Percentiles rank a stretch among this genome's conserved stretches.
Conservation (phyloP, 352 stramenopile genomes). For the Paralagenidium karlingii region DNA sequence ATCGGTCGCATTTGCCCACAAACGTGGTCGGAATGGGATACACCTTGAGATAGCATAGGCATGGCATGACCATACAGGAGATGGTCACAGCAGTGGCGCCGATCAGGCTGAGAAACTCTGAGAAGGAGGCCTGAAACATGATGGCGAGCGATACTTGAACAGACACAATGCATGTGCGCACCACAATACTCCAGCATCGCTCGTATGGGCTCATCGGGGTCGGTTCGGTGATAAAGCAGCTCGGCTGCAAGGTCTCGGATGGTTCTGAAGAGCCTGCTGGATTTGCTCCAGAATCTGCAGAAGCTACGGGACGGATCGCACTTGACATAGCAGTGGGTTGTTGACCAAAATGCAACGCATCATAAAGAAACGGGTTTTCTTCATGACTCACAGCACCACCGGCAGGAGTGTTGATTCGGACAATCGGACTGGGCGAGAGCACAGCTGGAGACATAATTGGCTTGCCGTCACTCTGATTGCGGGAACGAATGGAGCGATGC, state of each 20-base stretch:
- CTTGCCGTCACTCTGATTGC: conserved; percentile 18
- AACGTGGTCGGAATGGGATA: conserved; percentile 41
- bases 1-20: conserved; percentile 26
- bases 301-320: neutral
- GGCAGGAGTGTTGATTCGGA: too few species aligned
- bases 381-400: conserved; percentile 27
- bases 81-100: conserved; percentile 43
- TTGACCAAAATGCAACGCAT: conserved; percentile 13
- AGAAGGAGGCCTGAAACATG: conserved; percentile 65
- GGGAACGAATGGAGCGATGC: conserved; percentile 24
- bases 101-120: conserved; percentile 53
- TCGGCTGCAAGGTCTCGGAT: too few species aligned
- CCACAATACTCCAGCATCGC: conserved; percentile 26
- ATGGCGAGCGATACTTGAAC: conserved; percentile 34
- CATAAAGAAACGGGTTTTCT: conserved; percentile 33
- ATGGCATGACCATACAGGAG: conserved; percentile 71
- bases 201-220: conserved; percentile 24
- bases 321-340: neutral
- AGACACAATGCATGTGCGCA: conserved; percentile 31
- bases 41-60: conserved; percentile 55
- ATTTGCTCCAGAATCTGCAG: too few species aligned
- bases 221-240: neutral
- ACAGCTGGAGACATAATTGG: too few species aligned
- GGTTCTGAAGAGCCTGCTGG: too few species aligned
- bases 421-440: conserved; percentile 11